phyloP scores from a whole-genome alignment of 768 basidiomycete species.

The Boletus eberwhitei region DNA sequence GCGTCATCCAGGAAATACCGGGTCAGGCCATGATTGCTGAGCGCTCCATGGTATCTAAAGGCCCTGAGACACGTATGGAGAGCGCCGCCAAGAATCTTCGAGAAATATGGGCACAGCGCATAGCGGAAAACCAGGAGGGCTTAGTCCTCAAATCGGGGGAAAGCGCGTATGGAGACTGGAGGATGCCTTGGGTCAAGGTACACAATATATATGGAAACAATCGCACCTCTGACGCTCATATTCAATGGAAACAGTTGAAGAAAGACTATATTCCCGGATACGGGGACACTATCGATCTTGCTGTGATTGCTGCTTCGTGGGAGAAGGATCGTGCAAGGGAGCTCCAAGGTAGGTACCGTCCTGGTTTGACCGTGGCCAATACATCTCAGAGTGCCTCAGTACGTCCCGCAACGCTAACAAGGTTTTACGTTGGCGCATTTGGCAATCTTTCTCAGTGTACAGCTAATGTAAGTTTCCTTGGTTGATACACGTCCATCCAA shows the following conservation, averaged over 20 bases:
- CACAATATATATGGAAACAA: not conserved
- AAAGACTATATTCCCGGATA: conserved; percentile 84
- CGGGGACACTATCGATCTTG: conserved; percentile 79
- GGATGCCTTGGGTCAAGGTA: conserved; percentile 79
- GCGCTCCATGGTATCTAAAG: conserved; percentile 41
- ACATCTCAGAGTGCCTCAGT: conserved; percentile 40
- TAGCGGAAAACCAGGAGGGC: conserved; percentile 60
- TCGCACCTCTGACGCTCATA: conserved; percentile 6
- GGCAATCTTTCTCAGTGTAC: conserved; percentile 45
- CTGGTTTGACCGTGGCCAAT: not conserved
- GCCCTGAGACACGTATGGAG: conserved; percentile 7
- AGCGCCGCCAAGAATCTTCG: conserved; percentile 31
- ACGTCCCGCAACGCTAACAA: conserved; percentile 66
- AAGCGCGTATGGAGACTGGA: conserved; percentile 62
- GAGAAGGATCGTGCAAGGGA: conserved; percentile 75
- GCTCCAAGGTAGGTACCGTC: conserved; percentile 54
- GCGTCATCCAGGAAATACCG: conserved; percentile 45
- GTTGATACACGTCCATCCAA: not conserved
- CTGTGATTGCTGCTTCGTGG: conserved; percentile 75
- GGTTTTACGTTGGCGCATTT: conserved; percentile 73
- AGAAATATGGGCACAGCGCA: conserved; percentile 46
- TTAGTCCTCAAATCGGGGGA: conserved; percentile 75
- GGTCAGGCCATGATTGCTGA: conserved; percentile 66
- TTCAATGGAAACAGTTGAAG: conserved; percentile 48
- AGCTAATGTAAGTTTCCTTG: conserved; percentile 35